Base-by-base conservation (phyloP, 176 grass and related monocot genomes). In the Tillandsia leiboldiana region DNA sequence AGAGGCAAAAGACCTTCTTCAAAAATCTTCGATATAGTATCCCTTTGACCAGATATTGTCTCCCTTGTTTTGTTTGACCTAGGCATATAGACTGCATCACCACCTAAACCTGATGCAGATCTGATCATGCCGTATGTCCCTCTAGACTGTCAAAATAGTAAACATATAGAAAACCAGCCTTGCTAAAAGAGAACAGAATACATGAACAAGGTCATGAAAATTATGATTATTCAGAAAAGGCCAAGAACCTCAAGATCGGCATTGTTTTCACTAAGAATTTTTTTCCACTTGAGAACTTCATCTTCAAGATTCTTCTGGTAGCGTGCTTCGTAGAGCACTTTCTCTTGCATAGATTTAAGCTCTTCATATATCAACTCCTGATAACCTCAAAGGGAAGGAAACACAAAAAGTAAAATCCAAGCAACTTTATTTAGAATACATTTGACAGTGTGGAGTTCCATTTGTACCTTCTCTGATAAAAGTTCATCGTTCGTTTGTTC, bases 11-110 rank as follows among this genome's bases (percentile, higher is more conserved):
- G 85, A 89, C 89, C 93, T 96, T 84, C 88, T 83, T 96, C 88
- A 76, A 96, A 89, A 77, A 87, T 96, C 83, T 91, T 96, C 67
- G 92, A 84, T 66, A 91, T 87, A 51, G 76, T 89, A 69, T 80
- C 79, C 65, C 75, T 88, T 75, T 91, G 82, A 73, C 53, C 78
- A 84, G 77, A 83, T 67, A 85, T 29, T 8, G 49, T 75, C 63
- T 91, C 93, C 80, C 82, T 87, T 65, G 78, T 56, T 82, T 90
- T 96, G 75, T 67, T 79, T 15, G 81, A 71, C 72, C 81, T 92
- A 70, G 81, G 73, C 23, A 78, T 51, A 73, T 72, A 82, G 58
- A 75, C 14, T 7, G 71, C 48, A 7, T 42, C 33, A 75, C 49
- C 83, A 49, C 73, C 68, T 42, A 84, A 71, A 64, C 79, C 79